Conservation (phyloP, 202 grass and related monocot species). For the Schoenoplectus tabernaemontani region DNA sequence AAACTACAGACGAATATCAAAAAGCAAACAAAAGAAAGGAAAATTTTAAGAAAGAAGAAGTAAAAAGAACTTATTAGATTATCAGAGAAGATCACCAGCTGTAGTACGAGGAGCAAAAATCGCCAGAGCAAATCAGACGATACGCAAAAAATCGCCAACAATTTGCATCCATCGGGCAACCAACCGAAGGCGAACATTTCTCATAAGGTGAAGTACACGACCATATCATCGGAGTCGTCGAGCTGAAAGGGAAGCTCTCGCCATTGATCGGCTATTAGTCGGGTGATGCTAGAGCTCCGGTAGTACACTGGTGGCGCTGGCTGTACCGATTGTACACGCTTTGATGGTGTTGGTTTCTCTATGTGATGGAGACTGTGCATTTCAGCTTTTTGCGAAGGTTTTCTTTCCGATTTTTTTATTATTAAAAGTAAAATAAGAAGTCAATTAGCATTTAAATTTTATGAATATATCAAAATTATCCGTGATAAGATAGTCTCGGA, state of each 20-base stretch:
- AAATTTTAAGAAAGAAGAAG: too few species aligned
- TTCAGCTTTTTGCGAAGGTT: not conserved
- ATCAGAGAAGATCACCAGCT: too few species aligned
- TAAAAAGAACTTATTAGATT: too few species aligned
- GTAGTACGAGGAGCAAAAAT: too few species aligned
- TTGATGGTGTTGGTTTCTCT: not conserved
- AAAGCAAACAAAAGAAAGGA: too few species aligned
- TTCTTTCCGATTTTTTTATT: not conserved
- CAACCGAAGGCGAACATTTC: slow-evolving; percentile 66
- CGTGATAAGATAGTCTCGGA: too few species aligned
- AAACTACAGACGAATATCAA: too few species aligned
- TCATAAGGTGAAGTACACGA: slow-evolving; percentile 58
- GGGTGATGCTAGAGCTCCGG: slow-evolving; percentile 62
- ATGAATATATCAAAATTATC: too few species aligned
- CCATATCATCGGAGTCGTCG: slow-evolving; percentile 88
- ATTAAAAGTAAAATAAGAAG: too few species aligned
- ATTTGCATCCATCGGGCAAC: slow-evolving; percentile 62
- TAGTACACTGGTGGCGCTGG: slow-evolving; percentile 35
- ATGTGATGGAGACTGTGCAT: slow-evolving; percentile 14
- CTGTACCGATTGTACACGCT: not conserved
- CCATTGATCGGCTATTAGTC: slow-evolving; percentile 85
- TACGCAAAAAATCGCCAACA: too few species aligned
- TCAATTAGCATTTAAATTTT: too few species aligned
- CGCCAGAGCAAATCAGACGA: too few species aligned
- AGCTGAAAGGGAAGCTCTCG: slow-evolving; percentile 69